phyloP scores from a whole-genome alignment of 2,329 filamentous ascomycete species.

The Boeremia lycopersici region DNA sequence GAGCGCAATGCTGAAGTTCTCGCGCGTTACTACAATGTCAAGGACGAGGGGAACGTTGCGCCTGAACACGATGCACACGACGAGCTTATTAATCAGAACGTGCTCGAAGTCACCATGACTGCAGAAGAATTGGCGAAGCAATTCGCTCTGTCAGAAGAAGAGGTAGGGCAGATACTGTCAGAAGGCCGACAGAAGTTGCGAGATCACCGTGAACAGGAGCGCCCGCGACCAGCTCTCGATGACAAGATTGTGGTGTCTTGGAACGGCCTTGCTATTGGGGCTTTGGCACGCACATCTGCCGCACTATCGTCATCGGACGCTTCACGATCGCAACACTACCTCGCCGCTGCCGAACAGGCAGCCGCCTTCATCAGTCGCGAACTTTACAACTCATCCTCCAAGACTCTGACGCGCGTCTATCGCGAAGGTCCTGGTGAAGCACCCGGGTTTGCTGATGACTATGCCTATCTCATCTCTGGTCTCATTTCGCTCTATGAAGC shows the following conservation, averaged over 20 bases:
- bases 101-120: constrained; percentile 73
- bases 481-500: constrained; percentile 83
- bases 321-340: constrained; percentile 64
- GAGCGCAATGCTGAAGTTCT: constrained; percentile 73
- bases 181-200: constrained; percentile 71
- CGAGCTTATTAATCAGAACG: constrained; percentile 93
- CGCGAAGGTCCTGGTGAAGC: constrained; percentile 69
- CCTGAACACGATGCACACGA: constrained; percentile 85
- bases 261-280: constrained; percentile 87
- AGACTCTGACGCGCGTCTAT: constrained; percentile 75
- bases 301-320: constrained; percentile 67
- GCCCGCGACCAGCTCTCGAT: constrained; percentile 78
- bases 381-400: constrained; percentile 70
- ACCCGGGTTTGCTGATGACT: constrained; percentile 88
- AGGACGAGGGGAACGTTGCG: constrained; percentile 82
- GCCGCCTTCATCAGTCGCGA: constrained; percentile 73
- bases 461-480: constrained; percentile 84
- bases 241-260: constrained; percentile 86
- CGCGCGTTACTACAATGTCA: constrained; percentile 83
- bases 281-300: constrained; percentile 76
- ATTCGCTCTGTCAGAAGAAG: constrained; percentile 72
- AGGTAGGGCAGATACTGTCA: constrained; percentile 71
- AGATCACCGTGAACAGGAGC: constrained; percentile 73
- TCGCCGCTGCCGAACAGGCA: constrained; percentile 69
- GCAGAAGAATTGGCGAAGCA: constrained; percentile 73